A percentile compares a stretch with the other conserved stretches of the same genome.
These are phyloP conservation scores for Metarhizium humberi DNA, from an alignment of 2,329 filamentous ascomycete species.

Conservation along the genomic window DNA sequence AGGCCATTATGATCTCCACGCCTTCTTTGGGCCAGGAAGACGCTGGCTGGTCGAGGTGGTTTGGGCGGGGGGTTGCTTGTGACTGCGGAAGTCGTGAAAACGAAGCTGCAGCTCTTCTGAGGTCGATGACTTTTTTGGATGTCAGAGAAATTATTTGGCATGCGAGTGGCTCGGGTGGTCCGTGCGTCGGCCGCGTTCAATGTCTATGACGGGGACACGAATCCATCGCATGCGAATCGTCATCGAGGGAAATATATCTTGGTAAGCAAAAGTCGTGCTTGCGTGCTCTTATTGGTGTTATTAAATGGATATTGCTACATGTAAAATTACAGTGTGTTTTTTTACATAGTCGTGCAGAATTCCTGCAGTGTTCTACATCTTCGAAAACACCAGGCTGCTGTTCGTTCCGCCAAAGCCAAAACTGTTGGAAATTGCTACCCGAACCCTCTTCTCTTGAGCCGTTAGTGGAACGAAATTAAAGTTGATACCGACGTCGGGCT, in stretches of 20 bases:
- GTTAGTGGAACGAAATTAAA: slow-evolving; percentile 78
- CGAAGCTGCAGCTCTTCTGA: background rate
- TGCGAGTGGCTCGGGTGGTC: background rate
- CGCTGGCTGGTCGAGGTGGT: background rate
- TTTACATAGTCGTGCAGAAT: background rate
- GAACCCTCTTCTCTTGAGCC: slow-evolving; percentile 61
- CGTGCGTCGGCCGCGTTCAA: background rate
- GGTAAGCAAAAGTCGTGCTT: too few relatives aligned
- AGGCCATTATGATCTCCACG: slow-evolving; percentile 27
- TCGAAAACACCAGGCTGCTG: slow-evolving; percentile 71
- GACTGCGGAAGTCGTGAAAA: background rate
- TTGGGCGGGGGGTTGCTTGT: background rate
- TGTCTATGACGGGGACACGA: background rate
- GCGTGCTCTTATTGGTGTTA: background rate
- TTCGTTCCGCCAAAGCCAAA: slow-evolving; percentile 98
- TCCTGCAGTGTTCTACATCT: background rate
- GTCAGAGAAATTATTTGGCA: background rate
- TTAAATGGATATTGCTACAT: background rate
- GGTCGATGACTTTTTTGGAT: background rate
- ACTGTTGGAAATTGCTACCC: slow-evolving; percentile 81
- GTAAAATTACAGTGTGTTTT: background rate
- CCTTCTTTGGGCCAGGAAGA: background rate
- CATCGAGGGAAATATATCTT: too few relatives aligned
- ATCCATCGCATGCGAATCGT: background rate
- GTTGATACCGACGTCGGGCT: slow-evolving; percentile 54